Evolutionary conservation across 331 rosid genomes (phyloP), one percentile per base, ranked within the genome.

Genomic region (Phaseolus coccineus): DNA sequence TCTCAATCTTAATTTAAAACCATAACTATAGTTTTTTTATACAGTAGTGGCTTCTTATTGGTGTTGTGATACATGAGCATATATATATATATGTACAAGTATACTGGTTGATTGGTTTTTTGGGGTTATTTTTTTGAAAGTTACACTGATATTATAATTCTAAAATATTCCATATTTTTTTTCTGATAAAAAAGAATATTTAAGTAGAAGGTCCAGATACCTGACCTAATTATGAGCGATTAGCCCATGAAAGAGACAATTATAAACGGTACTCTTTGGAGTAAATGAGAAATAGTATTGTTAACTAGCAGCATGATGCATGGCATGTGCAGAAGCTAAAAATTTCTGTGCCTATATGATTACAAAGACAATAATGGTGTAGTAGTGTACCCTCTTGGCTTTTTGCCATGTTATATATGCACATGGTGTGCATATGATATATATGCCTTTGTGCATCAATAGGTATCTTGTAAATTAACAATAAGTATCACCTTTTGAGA

Each of bases 381-480:
- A 8, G 40, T 24, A 33, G 50, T 44, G 30, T 73, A 53, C 31
- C 19, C 44, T 70, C 69, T 59, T 71, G 52, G 65, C 77, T 67
- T 74, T 75, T 71, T 80, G 30, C 30, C 69, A 69, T 65, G 71
- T 35, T 46, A 74, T 64, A 15, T 44, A 47, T 16, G 63, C 69
- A 80, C 82, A 76, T 76, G 87, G 30, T 25, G 22, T 72, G 80
- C 69, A 77, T 73, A 69, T 78, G 77, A 65, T 37, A 19, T 65
- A 65, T n/a, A 19, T 65, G 71, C 82, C 81, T 69, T 37, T 78
- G 58, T 64, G 69, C 42, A 78, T 63, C 72, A 14, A 4, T 35
- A 82, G 84, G 84, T 79, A 82, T 82, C 84, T 79, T 82, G 82
- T 80, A 86, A 86, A 85, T 69, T 25, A 85, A 82, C 77, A 70